Percentiles rank a stretch among this genome's conserved stretches.
Conservation (phyloP, 2,329 filamentous ascomycete genomes). For the Colletotrichum australisinense region DNA sequence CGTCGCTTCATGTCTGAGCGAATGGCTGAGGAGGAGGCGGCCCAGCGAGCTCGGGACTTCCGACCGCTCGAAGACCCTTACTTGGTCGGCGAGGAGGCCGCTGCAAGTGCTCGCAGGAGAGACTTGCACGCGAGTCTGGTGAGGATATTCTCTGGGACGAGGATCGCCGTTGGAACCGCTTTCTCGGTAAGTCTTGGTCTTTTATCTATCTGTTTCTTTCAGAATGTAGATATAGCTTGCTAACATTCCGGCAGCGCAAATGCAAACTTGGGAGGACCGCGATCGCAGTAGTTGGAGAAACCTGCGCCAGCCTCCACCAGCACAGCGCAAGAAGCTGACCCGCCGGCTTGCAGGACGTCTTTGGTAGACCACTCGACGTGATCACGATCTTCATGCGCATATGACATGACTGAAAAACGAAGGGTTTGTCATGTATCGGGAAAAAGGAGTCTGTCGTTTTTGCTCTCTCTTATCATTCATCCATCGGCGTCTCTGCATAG, state of each 20-base stretch:
- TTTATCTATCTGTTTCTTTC: background rate
- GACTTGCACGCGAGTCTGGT: conserved; percentile 66
- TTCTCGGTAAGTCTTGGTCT: conserved; percentile 60
- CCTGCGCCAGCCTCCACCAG: conserved; percentile 53
- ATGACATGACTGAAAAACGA: conserved; percentile 21
- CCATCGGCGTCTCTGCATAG: conserved; percentile 30
- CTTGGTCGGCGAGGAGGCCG: conserved; percentile 74
- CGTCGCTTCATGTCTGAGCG: conserved; percentile 49
- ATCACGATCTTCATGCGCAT: background rate
- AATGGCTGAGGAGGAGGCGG: conserved; percentile 49
- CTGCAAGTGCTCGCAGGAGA: conserved; percentile 65
- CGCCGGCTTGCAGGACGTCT: conserved; percentile 52
- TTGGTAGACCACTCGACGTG: conserved; percentile 10
- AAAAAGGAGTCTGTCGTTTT: conserved; percentile 26
- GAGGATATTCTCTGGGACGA: conserved; percentile 67
- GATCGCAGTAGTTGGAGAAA: conserved; percentile 59
- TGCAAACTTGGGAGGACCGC: conserved; percentile 62
- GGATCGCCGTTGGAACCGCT: conserved; percentile 71
- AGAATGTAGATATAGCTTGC: background rate
- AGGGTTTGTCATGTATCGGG: conserved; percentile 26
- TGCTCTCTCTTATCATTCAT: conserved; percentile 3
- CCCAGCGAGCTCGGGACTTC: conserved; percentile 33
- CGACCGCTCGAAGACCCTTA: conserved; percentile 74
- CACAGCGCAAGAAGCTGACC: conserved; percentile 50
- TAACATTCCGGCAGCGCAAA: conserved; percentile 55